Evolutionary conservation across 306 rosid genomes (phyloP).

Genomic region (Sechiopsis laciniata): DNA sequence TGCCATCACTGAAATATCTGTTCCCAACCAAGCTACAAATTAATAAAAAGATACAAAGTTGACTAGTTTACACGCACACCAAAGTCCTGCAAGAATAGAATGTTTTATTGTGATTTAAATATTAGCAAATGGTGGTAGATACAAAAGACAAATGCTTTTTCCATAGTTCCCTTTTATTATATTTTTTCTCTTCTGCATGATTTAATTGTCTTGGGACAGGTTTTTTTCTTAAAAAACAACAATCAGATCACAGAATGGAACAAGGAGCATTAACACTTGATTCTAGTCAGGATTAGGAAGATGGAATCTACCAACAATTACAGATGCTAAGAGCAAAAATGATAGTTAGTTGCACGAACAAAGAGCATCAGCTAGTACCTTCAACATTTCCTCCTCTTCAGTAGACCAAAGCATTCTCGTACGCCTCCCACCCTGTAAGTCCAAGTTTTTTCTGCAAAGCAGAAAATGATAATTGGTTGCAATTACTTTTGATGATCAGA

Average conservation of each 20-base stretch:
- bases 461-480: not conserved
- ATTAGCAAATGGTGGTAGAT: constrained; percentile 1
- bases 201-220: not conserved
- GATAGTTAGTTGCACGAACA: too few species aligned
- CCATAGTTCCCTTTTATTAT: not conserved
- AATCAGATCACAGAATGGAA: not conserved
- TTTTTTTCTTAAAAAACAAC: not conserved
- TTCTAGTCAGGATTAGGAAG: not conserved
- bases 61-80: not conserved
- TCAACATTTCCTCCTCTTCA: constrained; percentile 45
- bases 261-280: not conserved
- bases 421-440: constrained; percentile 25
- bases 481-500: not conserved
- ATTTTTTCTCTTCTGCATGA: not conserved
- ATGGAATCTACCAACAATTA: not conserved
- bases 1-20: not conserved
- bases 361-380: constrained; percentile 31
- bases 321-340: constrained; percentile 9
- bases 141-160: not conserved
- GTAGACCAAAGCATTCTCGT: constrained; percentile 34
- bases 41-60: not conserved
- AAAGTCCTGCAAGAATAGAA: not conserved
- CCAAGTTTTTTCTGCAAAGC: constrained; percentile 29
- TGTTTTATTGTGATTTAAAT: not conserved
- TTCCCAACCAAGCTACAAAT: not conserved